Base-by-base conservation (phyloP, 208 protist species). In the Trypanosoma cruzi region DNA sequence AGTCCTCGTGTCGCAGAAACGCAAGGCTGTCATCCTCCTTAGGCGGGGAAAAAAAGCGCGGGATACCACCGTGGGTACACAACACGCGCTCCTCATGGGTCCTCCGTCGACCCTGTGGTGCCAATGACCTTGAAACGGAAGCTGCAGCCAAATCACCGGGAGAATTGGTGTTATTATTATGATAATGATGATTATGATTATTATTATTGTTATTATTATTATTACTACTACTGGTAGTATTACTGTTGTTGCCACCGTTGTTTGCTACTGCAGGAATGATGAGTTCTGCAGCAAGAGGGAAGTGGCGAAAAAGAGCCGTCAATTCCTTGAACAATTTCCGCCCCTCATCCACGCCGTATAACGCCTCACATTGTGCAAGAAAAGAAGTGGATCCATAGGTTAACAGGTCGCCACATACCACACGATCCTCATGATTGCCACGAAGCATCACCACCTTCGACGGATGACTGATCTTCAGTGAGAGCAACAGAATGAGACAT, bases 371-470 rank as follows among this genome's bases (percentile, higher is more conserved):
- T 73, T 94, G 84, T 7, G 75, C 84, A 7, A 81, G 71, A 64
- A 94, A 94, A 71, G 83, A 85, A 68, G 72, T 75, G 36, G 68
- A 63, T 22, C 84, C 88, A 80, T 94, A 90, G 20, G 78, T 87
- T 34, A 74, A 73, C 66, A 82, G 37, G 60, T 93, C 88, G 10
- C 88, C 88, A 64, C 85, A 89, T 37, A 93, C 85, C 6, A 84
- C 85, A 29, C 77, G 85, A 66, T 93, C 88, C 70, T 96, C 88
- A 71, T 96, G 90, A 80, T 96, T 96, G 52, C 90, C 90, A 44
- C 90, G 88, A 36, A 96, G 85, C 65, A 96, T 67, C 26, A 91
- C 73, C 14, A 96, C 65, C 71, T 86, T 91, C 13, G 49, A 61
- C 37, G 86, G 75, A 68, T 79, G 76, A 70, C 79, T 82, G 24